Conservation (phyloP, 805 yeast genomes). For the Blastobotrys muscicola region DNA sequence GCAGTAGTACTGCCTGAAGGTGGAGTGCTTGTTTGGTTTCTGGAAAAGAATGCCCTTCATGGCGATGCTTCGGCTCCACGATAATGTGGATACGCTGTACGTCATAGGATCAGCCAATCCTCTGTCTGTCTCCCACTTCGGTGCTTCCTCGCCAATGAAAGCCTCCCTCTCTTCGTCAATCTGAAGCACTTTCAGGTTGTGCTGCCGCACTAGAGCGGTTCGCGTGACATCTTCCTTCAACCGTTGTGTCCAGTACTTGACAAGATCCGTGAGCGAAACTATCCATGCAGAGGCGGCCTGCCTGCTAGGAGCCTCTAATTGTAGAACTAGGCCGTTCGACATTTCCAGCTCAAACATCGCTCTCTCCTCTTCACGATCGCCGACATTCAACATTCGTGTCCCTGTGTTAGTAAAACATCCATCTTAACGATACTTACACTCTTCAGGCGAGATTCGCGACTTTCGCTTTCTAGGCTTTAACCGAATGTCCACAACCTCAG, state of each 20-base stretch:
- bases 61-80: conserved; percentile 51
- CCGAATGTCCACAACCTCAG: conserved; percentile 29
- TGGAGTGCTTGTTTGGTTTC: conserved; percentile 59
- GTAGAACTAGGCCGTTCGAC: conserved; percentile 32
- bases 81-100: conserved; percentile 46
- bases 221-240: conserved; percentile 33
- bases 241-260: conserved; percentile 51
- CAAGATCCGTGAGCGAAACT: conserved; percentile 34
- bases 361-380: conserved; percentile 31
- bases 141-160: conserved; percentile 34
- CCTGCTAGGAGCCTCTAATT: conserved; percentile 47
- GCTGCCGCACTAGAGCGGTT: conserved; percentile 30
- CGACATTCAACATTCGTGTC: conserved; percentile 9
- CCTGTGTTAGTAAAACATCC: conserved; percentile 6
- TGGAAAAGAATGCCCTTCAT: conserved; percentile 59
- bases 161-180: conserved; percentile 52
- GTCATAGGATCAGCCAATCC: conserved; percentile 45
- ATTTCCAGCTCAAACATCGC: conserved; percentile 39
- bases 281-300: conserved; percentile 43
- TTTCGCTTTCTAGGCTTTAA: conserved; percentile 28
- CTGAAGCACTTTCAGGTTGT: conserved; percentile 39
- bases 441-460: not conserved
- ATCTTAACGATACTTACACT: no score
- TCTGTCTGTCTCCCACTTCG: conserved; percentile 46
- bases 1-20: conserved; percentile 52